These are phyloP conservation scores for Fistulifera solaris DNA, from an alignment of 108 stramenopile genomes.

Conservation along the genomic window DNA sequence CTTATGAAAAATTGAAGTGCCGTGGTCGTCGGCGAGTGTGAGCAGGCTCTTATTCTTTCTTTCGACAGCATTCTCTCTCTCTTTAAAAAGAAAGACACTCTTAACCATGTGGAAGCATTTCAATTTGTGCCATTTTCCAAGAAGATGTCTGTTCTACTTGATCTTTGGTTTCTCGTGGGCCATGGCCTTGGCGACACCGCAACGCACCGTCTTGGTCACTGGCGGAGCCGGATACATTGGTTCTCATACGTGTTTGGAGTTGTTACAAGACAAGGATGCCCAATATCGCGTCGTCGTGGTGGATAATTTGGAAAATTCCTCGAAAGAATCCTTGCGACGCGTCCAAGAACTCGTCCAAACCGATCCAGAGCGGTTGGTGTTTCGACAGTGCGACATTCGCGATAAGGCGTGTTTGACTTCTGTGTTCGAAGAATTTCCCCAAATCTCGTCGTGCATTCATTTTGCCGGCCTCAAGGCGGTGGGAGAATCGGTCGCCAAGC, in stretches of 20 bases:
- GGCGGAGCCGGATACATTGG: constrained; percentile 99
- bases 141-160: not conserved
- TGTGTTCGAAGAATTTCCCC: constrained; percentile 70
- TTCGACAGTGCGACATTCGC: constrained; percentile 74
- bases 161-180: not conserved
- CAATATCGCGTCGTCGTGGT: constrained; percentile 82
- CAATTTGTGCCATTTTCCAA: not conserved
- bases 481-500: constrained; percentile 82
- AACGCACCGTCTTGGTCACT: constrained; percentile 86
- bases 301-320: constrained; percentile 91
- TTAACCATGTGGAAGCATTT: not conserved
- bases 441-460: constrained; percentile 89
- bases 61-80: no score
- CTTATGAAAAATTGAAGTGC: no score
- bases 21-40: no score
- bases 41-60: no score
- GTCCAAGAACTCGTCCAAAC: constrained; percentile 59
- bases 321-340: constrained; percentile 77
- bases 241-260: constrained; percentile 92
- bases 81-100: no score
- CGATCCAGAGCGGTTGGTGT: constrained; percentile 39
- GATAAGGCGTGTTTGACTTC: constrained; percentile 34
- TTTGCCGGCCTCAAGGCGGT: constrained; percentile 99
- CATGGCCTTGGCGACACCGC: constrained; percentile 13
- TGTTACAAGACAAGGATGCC: constrained; percentile 45